Evolutionary conservation across 2,329 filamentous ascomycete genomes (phyloP), one percentile per base, ranked within the genome.

Genomic region (Fusarium illudens): DNA sequence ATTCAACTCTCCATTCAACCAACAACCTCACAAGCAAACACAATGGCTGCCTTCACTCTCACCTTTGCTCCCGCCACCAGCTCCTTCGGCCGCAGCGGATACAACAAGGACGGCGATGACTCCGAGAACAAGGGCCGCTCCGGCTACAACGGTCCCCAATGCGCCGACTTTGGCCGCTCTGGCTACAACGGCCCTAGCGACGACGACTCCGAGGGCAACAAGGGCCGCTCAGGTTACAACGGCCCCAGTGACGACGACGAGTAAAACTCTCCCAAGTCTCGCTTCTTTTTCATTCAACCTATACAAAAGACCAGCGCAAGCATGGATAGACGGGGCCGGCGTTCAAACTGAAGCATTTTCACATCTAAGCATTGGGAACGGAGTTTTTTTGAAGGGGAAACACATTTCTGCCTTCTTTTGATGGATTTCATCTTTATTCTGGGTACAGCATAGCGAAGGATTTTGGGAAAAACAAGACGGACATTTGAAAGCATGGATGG

Each of bases 191-290:
- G 73, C 62, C 70, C 71, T 49, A 75, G 71, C 76, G 68, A 71
- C 15, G 68, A 71, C 36, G 62, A 68, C 62, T 65, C 74, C 54
- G 70, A 77, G 73, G 73, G 77, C 73, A 75, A 79, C 78, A 76
- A 76, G 64, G 79, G 79, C 71, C 80, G 76, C 74, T 80, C 77
- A 56, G 79, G 80, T 58, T 82, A 82, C 77, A 81, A 82, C 74
- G 76, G 78, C 59, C 77, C 77, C 68, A 74, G 71, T 58, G 71
- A 72, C 61, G 76, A 78, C 59, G 76, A 73, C 36, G 73, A 74
- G 72, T 74, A 70, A 71, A 65, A 20, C 15, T 20, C 4, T 15
- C 20, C n/a, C n/a, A n/a, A n/a, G n/a, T 2, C 13, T 22, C 46
- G 6, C 17, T 50, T 17, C 8, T 11, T 15, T 11, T 19, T 20